Evolutionary conservation across 2,329 filamentous ascomycete genomes (phyloP).

Genomic region (Karstenula rhodostoma): DNA sequence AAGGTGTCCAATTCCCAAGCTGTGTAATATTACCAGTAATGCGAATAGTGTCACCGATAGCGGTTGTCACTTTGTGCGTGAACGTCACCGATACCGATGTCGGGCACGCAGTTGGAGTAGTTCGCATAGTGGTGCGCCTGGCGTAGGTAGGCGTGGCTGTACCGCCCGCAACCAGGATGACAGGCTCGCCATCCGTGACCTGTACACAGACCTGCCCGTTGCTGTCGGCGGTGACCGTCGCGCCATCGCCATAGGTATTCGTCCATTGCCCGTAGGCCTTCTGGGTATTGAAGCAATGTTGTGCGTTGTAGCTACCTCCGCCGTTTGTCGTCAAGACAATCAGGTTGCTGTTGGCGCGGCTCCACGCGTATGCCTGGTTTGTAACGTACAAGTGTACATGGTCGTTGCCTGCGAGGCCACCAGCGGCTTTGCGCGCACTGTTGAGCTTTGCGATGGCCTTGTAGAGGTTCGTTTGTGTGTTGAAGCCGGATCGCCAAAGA

Average conservation of each 20-base stretch:
- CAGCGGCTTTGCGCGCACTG: slow-evolving; percentile 44
- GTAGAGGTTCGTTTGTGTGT: slow-evolving; percentile 40
- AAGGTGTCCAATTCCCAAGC: slow-evolving; percentile 55
- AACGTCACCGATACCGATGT: slow-evolving; percentile 52
- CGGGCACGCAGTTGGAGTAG: slow-evolving; percentile 34
- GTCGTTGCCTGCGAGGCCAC: slow-evolving; percentile 56
- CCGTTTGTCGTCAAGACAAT: slow-evolving; percentile 58
- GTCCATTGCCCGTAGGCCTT: slow-evolving; percentile 52
- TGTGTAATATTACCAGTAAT: slow-evolving; percentile 55
- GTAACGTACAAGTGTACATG: slow-evolving; percentile 56
- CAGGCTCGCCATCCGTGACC: slow-evolving; percentile 54
- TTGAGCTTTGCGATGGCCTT: slow-evolving; percentile 37
- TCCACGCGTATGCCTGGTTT: slow-evolving; percentile 56
- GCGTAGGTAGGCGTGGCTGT: slow-evolving; percentile 14
- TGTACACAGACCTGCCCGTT: slow-evolving; percentile 54
- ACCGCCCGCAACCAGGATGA: slow-evolving; percentile 48
- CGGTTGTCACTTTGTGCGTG: slow-evolving; percentile 56
- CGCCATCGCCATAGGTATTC: slow-evolving; percentile 49
- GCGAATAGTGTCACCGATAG: slow-evolving; percentile 59
- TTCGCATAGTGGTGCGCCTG: slow-evolving; percentile 23
- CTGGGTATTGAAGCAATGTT: slow-evolving; percentile 55
- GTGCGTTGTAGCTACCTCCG: slow-evolving; percentile 49
- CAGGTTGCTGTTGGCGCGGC: slow-evolving; percentile 54
- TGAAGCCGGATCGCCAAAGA: slow-evolving; percentile 49
- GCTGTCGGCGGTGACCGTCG: slow-evolving; percentile 50